Evolutionary conservation across 1,284 basidiomycete species (phyloP).

Genomic region (Meira miltonrushii): DNA sequence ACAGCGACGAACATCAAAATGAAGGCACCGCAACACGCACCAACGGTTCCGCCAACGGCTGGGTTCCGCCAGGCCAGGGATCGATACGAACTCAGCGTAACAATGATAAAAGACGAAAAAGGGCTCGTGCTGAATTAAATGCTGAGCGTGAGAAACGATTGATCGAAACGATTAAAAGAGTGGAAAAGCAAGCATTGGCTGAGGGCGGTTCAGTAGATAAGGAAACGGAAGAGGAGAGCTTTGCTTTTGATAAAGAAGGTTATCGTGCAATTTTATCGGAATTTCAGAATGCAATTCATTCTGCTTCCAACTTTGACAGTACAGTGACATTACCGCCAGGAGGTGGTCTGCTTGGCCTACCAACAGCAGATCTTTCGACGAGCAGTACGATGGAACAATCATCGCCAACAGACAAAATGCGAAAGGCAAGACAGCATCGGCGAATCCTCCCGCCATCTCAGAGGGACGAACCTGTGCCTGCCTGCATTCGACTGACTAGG

Average conservation of each 20-base stretch:
- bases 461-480: not conserved
- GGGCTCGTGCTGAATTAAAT: not conserved
- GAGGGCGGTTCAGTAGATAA: not conserved
- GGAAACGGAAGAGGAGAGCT: not conserved
- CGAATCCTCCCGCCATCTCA: not conserved
- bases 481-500: not conserved
- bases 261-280: not conserved
- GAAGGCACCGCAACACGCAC: not conserved
- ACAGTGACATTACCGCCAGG: not conserved
- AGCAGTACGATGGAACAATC: not conserved
- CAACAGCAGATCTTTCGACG: not conserved
- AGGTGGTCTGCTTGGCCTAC: not conserved
- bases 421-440: not conserved
- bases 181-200: not conserved
- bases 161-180: not conserved
- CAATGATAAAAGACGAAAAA: not conserved
- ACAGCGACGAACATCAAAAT: not conserved
- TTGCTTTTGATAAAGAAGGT: not conserved
- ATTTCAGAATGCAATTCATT: not conserved
- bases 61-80: not conserved
- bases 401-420: not conserved
- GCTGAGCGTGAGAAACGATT: too few relatives aligned
- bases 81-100: not conserved
- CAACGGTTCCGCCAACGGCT: not conserved
- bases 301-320: not conserved